A percentile compares a stretch with the other conserved stretches of the same genome.
These are phyloP conservation scores for Penicillium sp. DNA, from an alignment of 2,329 filamentous ascomycete genomes.

Conservation along the genomic window DNA sequence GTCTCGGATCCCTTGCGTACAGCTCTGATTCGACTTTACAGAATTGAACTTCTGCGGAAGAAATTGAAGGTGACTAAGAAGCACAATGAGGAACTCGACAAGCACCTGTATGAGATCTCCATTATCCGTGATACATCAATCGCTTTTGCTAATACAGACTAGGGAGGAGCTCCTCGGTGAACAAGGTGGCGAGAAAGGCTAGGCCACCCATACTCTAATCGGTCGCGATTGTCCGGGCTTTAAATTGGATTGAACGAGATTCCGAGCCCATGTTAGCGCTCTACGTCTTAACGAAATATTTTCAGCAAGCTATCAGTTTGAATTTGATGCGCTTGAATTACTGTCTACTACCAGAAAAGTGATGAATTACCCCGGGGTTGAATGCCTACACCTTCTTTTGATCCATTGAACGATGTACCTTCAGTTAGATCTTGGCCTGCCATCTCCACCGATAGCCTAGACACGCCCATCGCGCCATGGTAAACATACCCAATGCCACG, in stretches of 20 bases:
- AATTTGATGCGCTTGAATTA: background rate
- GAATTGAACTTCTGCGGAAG: constrained; percentile 16
- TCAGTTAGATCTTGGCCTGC: constrained; percentile 33
- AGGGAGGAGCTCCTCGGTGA: constrained; percentile 18
- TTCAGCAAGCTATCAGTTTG: background rate
- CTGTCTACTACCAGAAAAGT: background rate
- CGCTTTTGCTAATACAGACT: background rate
- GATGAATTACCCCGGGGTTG: background rate
- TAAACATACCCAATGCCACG: constrained; percentile 35
- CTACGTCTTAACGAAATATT: background rate
- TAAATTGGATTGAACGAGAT: background rate
- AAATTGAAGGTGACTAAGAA: constrained; percentile 25
- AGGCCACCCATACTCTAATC: background rate
- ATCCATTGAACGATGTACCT: background rate
- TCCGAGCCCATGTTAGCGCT: background rate
- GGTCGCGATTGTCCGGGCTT: background rate
- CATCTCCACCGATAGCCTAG: constrained; percentile 41
- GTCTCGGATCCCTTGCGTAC: background rate
- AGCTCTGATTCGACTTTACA: background rate
- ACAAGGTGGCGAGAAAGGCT: constrained; percentile 23
- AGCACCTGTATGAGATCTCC: constrained; percentile 22
- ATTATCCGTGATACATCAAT: background rate
- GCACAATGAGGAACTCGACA: constrained; percentile 29
- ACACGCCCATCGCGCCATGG: constrained; percentile 41
- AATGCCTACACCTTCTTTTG: background rate